Conservation (phyloP, 2,329 filamentous ascomycete genomes). For the Emmonsiellopsis sp. region DNA sequence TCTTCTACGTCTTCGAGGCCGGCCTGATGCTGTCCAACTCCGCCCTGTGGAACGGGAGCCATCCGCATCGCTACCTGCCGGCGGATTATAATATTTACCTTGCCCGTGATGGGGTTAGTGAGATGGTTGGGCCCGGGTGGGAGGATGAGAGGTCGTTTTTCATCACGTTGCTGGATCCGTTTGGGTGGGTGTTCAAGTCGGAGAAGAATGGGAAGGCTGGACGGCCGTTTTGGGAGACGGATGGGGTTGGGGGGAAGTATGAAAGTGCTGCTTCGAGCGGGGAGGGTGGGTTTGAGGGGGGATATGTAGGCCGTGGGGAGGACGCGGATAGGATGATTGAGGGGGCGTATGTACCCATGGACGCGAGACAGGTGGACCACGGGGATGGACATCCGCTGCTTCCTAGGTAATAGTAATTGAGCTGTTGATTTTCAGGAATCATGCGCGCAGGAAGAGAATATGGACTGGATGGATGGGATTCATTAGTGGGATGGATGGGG, state of each 20-base stretch:
- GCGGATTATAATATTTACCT: conserved; percentile 42
- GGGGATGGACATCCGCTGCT: too few species aligned
- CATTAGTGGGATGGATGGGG: too few species aligned
- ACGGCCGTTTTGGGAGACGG: conserved; percentile 3
- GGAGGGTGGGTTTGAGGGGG: too few species aligned
- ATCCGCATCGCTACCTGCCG: conserved; percentile 37
- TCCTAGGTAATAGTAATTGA: too few species aligned
- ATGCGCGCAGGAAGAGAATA: too few species aligned
- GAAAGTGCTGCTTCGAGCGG: too few species aligned
- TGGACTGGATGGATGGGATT: too few species aligned
- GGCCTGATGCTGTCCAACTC: conserved; percentile 13
- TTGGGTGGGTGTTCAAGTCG: neutral
- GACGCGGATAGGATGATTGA: too few species aligned
- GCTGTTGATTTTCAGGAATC: too few species aligned
- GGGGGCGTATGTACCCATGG: too few species aligned
- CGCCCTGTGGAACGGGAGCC: conserved; percentile 5
- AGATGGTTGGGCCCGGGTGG: conserved; percentile 3
- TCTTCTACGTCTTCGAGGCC: conserved; percentile 15
- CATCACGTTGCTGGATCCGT: conserved; percentile 1
- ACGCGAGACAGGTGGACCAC: too few species aligned
- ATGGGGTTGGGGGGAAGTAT: neutral
- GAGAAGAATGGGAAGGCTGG: neutral
- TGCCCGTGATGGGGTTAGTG: conserved; percentile 27
- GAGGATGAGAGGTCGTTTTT: conserved; percentile 2
- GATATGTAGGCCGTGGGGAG: too few species aligned